Conservation (phyloP, 805 yeast species). For the Zygoascus tannicola region DNA sequence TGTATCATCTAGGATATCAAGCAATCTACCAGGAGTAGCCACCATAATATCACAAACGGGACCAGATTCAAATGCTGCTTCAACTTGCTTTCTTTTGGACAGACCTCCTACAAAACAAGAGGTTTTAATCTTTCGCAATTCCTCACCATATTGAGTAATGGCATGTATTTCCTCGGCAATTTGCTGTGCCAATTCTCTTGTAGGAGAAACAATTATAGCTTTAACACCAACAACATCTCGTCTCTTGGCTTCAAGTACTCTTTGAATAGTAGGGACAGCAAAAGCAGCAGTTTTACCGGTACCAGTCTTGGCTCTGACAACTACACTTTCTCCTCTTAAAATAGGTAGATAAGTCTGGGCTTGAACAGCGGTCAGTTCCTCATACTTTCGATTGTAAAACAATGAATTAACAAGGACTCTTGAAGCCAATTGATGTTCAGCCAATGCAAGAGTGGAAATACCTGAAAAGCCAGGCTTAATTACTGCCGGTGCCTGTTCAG, state of each 20-base stretch:
- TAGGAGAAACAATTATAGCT: conserved; percentile 73
- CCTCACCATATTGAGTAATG: conserved; percentile 29
- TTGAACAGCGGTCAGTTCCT: conserved; percentile 29
- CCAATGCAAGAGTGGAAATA: conserved; percentile 21
- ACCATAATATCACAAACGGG: conserved; percentile 47
- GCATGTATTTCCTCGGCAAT: conserved; percentile 56
- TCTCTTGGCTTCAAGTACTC: conserved; percentile 33
- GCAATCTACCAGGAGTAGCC: conserved; percentile 84
- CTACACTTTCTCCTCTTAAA: conserved; percentile 61
- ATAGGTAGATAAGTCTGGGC: conserved; percentile 47
- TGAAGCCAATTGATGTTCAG: conserved; percentile 20
- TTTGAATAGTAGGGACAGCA: conserved; percentile 68
- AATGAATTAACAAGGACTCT: conserved; percentile 28
- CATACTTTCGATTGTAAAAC: conserved; percentile 24
- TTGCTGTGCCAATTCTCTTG: conserved; percentile 85
- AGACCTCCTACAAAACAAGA: conserved; percentile 64
- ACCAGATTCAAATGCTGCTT: conserved; percentile 24
- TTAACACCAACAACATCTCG: conserved; percentile 35
- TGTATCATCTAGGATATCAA: conserved; percentile 45
- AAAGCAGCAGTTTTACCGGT: conserved; percentile 92
- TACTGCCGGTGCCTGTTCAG: not conserved
- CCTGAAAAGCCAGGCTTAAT: conserved; percentile 19
- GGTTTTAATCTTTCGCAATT: conserved; percentile 29
- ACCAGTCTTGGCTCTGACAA: conserved; percentile 89
- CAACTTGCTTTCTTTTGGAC: conserved; percentile 32